Conservation (phyloP, 2,329 filamentous ascomycete genomes). For the Xylariomycetidae sp. region DNA sequence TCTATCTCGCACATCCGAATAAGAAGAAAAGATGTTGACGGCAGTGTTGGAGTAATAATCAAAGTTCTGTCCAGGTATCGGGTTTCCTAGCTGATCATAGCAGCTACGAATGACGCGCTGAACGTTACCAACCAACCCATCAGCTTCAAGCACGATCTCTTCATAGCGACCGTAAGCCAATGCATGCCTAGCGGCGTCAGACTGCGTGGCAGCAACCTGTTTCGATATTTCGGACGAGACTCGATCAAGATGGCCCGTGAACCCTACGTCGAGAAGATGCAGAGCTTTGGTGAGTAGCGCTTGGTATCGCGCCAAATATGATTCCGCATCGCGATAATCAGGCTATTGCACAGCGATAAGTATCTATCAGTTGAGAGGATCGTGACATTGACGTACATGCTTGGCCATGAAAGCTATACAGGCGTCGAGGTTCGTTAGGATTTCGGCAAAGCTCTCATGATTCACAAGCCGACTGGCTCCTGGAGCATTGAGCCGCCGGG, state of each 20-base stretch:
- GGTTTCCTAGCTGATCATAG: slow-evolving; percentile 48
- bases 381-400: slow-evolving; percentile 55
- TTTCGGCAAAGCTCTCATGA: slow-evolving; percentile 78
- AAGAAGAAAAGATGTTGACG: slow-evolving; percentile 50
- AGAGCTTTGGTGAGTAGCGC: slow-evolving; percentile 67
- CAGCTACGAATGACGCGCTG: slow-evolving; percentile 47
- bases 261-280: slow-evolving; percentile 56
- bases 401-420: slow-evolving; percentile 90
- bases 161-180: slow-evolving; percentile 57
- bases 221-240: slow-evolving; percentile 50
- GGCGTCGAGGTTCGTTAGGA: slow-evolving; percentile 80
- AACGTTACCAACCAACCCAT: slow-evolving; percentile 51
- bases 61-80: slow-evolving; percentile 37
- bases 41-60: slow-evolving; percentile 52
- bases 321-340: slow-evolving; percentile 79
- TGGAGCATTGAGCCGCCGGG: slow-evolving; percentile 83
- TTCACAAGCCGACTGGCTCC: slow-evolving; percentile 83
- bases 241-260: slow-evolving; percentile 47
- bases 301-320: slow-evolving; percentile 83
- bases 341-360: slow-evolving; percentile 44
- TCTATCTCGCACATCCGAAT: slow-evolving; percentile 48
- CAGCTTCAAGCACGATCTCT: slow-evolving; percentile 53
- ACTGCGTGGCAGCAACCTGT: slow-evolving; percentile 51
- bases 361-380: neutral
- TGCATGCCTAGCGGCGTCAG: slow-evolving; percentile 55